These are phyloP conservation scores for Pythium biforme DNA, from an alignment of 352 stramenopile species.

Conservation along the genomic window DNA sequence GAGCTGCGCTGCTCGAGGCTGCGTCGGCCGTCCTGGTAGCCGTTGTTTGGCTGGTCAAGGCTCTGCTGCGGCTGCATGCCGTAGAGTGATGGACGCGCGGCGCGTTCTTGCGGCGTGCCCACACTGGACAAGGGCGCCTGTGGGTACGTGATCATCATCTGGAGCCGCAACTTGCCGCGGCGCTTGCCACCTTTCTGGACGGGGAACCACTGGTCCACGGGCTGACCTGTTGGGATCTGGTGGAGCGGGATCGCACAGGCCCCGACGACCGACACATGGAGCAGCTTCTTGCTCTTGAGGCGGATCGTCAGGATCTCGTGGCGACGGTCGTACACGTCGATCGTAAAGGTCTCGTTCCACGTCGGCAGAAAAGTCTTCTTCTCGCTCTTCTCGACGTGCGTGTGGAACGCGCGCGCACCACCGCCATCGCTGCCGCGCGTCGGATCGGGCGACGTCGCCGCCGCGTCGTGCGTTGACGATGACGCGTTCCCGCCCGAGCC, in stretches of 20 bases:
- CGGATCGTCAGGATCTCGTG: constrained; percentile 58
- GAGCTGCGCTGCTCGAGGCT: constrained; percentile 17
- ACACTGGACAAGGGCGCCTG: background rate
- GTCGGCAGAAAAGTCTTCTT: constrained; percentile 25
- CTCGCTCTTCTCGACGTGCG: constrained; percentile 21
- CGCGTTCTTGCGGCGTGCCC: constrained; percentile 1
- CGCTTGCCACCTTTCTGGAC: constrained; percentile 50
- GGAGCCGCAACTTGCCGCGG: constrained; percentile 45
- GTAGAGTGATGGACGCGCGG: background rate
- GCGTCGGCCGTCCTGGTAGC: constrained; percentile 2
- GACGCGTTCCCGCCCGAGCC: constrained; percentile 3
- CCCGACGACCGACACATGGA: constrained; percentile 53
- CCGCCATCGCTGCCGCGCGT: constrained; percentile 5
- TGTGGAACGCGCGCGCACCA: constrained; percentile 25
- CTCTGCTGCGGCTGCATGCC: background rate
- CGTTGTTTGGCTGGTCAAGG: constrained; percentile 1
- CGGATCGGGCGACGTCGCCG: constrained; percentile 9
- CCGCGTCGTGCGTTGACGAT: constrained; percentile 1
- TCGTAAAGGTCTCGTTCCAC: constrained; percentile 30
- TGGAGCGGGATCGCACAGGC: constrained; percentile 51
- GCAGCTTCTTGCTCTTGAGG: constrained; percentile 65
- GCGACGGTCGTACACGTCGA: constrained; percentile 24
- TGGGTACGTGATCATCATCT: constrained; percentile 31
- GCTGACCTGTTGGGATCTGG: constrained; percentile 39
- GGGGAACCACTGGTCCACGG: constrained; percentile 56